Evolutionary conservation across 2,329 filamentous ascomycete genomes (phyloP).

Genomic region (Fusarium scirpi): DNA sequence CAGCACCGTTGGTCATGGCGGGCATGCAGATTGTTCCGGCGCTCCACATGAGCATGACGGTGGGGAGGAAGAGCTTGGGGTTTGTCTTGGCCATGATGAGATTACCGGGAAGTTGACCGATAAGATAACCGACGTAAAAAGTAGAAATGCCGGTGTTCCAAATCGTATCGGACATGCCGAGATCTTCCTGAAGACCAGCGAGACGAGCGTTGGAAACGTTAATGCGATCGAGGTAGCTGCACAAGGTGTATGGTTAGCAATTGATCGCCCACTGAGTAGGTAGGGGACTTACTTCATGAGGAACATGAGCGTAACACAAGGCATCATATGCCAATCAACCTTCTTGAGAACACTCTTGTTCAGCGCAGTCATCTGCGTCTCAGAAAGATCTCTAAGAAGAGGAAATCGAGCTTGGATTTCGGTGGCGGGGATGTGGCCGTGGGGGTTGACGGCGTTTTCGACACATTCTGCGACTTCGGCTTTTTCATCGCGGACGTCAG

Average conservation of each 20-base stretch:
- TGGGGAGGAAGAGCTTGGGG: constrained; percentile 53
- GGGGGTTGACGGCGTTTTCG: constrained; percentile 13
- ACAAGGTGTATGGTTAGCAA: background rate
- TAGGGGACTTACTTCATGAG: constrained; percentile 33
- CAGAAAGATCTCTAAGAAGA: constrained; percentile 37
- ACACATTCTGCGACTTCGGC: constrained; percentile 8
- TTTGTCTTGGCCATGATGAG: constrained; percentile 58
- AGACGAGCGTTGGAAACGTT: constrained; percentile 61
- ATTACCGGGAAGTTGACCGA: constrained; percentile 61
- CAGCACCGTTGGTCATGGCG: constrained; percentile 49
- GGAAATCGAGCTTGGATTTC: constrained; percentile 46
- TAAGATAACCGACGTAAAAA: constrained; percentile 61
- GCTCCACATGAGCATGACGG: constrained; percentile 58
- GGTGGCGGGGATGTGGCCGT: constrained; percentile 19
- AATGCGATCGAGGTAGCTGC: constrained; percentile 63
- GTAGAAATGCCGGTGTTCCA: constrained; percentile 58
- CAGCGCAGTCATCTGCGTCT: constrained; percentile 41
- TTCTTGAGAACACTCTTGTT: constrained; percentile 48
- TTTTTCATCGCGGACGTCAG: background rate
- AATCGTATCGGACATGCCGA: constrained; percentile 52
- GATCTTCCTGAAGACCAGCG: constrained; percentile 53
- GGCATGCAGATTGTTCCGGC: constrained; percentile 59
- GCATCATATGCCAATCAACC: constrained; percentile 49
- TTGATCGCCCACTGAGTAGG: too few species aligned
- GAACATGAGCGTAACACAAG: constrained; percentile 27